Base-by-base conservation (phyloP, 2,329 filamentous ascomycete species). In the Diplodia sapinea region DNA sequence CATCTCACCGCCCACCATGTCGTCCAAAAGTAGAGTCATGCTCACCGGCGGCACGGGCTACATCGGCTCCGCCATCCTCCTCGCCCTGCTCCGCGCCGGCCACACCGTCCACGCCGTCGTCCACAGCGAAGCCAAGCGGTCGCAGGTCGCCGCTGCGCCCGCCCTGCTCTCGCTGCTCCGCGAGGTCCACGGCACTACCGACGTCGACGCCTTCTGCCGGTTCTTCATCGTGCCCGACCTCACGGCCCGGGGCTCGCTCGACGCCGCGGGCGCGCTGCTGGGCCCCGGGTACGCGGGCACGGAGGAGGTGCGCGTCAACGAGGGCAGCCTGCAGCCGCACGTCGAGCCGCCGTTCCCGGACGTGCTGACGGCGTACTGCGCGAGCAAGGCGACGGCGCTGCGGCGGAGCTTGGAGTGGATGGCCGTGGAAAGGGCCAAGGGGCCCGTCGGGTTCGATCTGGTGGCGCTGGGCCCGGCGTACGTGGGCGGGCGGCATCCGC, bases 201-300 rank as follows among this genome's bases (percentile, higher is more conserved):
- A n/a, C 50, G 36, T 65, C 77, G 12, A 65, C 12, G 17, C 50
- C 9, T 15, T 20, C 8, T 47, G 29, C 38, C 31, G 15, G 17
- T 70, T 74, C 59, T 69, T 74, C 66, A 70, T 70, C 13, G 79
- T 82, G 0, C 72, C 75, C 1, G 78, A 82, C 55, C 79, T 82
- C 29, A 69, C 74, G 5, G 72, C 69, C 0, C 33, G 71, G 0
- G 74, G 74, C 2, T 79, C 79, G 9, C 82, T 80, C 67, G 74
- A 79, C 70, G 70, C 71, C 20, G 23, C 38, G n/a, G 38, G 51
- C 13, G 51, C 43, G 8, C 26, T 63, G n/a, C 33, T 55, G 17
- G 38, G 38, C 13, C 26, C 54, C 17, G 40, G 17, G 5, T 43
- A 17, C 40, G 40, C 13, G 15, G 15, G 47, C 40, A 12, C 31